Conservation (phyloP, 2,329 filamentous ascomycete species). For the Leptodontidium sp. region DNA sequence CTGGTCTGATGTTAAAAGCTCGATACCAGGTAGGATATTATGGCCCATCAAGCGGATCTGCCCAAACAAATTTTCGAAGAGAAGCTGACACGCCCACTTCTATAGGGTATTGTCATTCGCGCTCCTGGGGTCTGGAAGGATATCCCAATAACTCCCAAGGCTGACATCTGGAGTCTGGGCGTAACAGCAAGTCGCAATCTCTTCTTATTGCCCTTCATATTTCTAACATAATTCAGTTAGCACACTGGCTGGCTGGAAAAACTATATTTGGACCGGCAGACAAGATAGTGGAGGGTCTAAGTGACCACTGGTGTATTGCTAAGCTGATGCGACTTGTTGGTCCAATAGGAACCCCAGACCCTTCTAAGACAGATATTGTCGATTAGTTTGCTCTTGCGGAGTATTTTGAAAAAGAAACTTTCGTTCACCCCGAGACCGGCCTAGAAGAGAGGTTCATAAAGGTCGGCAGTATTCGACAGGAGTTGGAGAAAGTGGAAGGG, state of each 20-base stretch:
- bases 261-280: neutral
- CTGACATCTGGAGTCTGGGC: neutral
- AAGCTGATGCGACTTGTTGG: neutral
- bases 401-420: neutral
- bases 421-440: neutral
- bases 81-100: neutral
- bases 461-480: neutral
- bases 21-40: neutral
- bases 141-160: neutral
- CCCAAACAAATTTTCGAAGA: neutral
- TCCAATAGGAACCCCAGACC: neutral
- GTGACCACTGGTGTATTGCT: neutral
- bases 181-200: constrained; percentile 6
- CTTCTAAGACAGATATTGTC: neutral
- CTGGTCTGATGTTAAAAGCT: neutral
- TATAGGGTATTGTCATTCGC: neutral
- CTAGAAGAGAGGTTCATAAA: neutral
- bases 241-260: neutral
- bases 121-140: neutral
- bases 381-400: neutral
- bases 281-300: neutral
- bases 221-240: neutral
- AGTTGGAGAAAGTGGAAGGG: neutral
- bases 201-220: no score
- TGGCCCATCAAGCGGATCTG: neutral